Conservation (phyloP, 2,329 filamentous ascomycete genomes). For the Fusarium compactum region DNA sequence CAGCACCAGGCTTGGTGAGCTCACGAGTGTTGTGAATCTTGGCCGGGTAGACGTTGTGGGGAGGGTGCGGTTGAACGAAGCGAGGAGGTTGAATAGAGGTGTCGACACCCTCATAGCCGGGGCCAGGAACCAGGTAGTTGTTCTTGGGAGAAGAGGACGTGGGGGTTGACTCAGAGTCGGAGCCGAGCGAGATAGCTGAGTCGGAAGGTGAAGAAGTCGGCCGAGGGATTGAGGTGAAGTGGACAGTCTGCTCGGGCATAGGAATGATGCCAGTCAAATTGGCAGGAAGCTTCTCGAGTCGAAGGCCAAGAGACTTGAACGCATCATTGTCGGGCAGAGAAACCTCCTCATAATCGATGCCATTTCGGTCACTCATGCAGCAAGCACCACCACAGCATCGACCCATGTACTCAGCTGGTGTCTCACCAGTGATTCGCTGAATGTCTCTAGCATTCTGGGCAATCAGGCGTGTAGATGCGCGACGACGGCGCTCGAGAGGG, state of each 20-base stretch:
- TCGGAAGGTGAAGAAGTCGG: conserved; percentile 57
- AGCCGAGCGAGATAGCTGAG: conserved; percentile 61
- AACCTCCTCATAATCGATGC: conserved; percentile 65
- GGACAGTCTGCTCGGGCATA: conserved; percentile 80
- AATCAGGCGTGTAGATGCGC: conserved; percentile 77
- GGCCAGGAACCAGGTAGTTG: conserved; percentile 46
- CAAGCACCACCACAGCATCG: conserved; percentile 75
- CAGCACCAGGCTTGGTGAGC: conserved; percentile 86
- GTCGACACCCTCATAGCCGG: conserved; percentile 61
- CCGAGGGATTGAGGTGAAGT: conserved; percentile 70
- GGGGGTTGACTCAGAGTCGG: conserved; percentile 47
- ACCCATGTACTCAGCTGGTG: conserved; percentile 70
- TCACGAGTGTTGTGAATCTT: conserved; percentile 86
- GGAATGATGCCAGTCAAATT: conserved; percentile 77
- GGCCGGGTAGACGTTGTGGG: conserved; percentile 92
- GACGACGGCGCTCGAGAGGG: conserved; percentile 63
- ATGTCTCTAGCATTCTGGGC: conserved; percentile 72
- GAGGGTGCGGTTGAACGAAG: conserved; percentile 94
- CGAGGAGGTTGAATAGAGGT: conserved; percentile 79
- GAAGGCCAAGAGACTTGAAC: conserved; percentile 82
- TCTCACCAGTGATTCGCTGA: conserved; percentile 73
- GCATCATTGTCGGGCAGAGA: conserved; percentile 83
- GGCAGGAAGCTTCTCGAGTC: conserved; percentile 79
- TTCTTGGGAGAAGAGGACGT: conserved; percentile 26
- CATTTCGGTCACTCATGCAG: conserved; percentile 65